Base-by-base conservation (phyloP, 768 basidiomycete genomes). In the Mycena indigotica region DNA sequence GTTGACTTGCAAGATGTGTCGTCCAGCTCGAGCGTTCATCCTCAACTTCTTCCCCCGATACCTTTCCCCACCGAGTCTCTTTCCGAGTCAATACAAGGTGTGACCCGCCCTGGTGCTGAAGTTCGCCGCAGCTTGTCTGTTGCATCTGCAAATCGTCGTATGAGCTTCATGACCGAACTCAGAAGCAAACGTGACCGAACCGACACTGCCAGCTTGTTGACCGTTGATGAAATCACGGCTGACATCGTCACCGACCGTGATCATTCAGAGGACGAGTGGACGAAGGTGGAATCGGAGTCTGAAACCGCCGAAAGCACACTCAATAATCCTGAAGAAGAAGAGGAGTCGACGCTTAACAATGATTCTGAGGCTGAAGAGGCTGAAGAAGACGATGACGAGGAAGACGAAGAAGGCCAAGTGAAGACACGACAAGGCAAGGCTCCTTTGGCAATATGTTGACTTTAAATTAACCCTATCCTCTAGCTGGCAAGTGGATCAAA, bases 221-320 rank as follows among this genome's bases (percentile, higher is more conserved):
- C 96, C 0, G 92, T 99, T 23, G 96, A 99, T 67, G 94, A 99
- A 73, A 97, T 99, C 66, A 98, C 97, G 0, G 95, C 93, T 10
- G 91, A 96, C 67, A 91, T 99, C 6, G 96, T 85, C 66, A 92
- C 75, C 17, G 76, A 77, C 35, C 75, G 73, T 38, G 75, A 74
- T 65, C 74, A 75, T 60, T 78, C 77, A 24, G 74, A 77, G 15
- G 86, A 91, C 44, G 91, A 88, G 30, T 92, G 89, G 85, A 90
- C 89, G 0, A 82, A 82, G 64, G 85, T 91, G 3, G 87, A 85
- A 45, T 75, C 79, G 30, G 80, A 81, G 32, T 67, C 70, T 61
- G 73, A 75, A 26, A 69, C 67, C 15, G 68, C 70, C 57, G 72
- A 72, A 16, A 70, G 69, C 41, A 74, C 30, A 65, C 71, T 59